Evolutionary conservation across 495 filamentous ascomycete genomes (phyloP), one percentile per base, ranked within the genome.

Genomic region (Hypoxylon perforatum): DNA sequence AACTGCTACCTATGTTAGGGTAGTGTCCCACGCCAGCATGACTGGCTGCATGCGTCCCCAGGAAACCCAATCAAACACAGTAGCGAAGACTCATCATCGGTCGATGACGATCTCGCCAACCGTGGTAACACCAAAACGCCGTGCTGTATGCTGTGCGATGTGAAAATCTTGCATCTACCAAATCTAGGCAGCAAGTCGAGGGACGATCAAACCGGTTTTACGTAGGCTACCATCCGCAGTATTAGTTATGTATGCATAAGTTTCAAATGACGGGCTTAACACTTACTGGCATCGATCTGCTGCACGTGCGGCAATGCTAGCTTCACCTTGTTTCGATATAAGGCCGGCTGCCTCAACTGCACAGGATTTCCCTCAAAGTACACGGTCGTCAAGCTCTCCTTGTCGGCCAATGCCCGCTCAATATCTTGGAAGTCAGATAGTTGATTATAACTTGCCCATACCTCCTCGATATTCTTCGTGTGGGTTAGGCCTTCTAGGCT

Each of bases 281-380:
- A 92, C 94, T 86, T 83, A 97, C 95, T 96, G 28, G 95, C 95
- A 87, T 99, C 95, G 73, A 99, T 97, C 83, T 99, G 91, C 75
- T 84, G 81, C 25, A 99, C 81, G 74, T 92, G 88, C 70, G 95
- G 95, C 76, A 99, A 76, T 48, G 92, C 90, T 77, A 99, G 78
- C 65, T 87, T 83, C 23, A 99, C 86, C 80, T 99, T 98, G 74
- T 97, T 97, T 73, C 96, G 83, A 77, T 99, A 99, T 50, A 96
- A 73, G 17, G 88, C 90, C 38, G 88, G 88, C 22, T 83, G 85
- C 58, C 82, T 86, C 66, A 82, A 82, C 81, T 98, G 94, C 70
- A 99, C 73, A 45, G 95, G 95, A 71, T 97, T 97, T 0, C 93
- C 94, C 76, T 99, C 95, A 71, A 99, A 96, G 75, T 99, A 99